Evolutionary conservation across 2,329 filamentous ascomycete genomes (phyloP), one percentile per base, ranked within the genome.

Genomic region (Penicillium freii): DNA sequence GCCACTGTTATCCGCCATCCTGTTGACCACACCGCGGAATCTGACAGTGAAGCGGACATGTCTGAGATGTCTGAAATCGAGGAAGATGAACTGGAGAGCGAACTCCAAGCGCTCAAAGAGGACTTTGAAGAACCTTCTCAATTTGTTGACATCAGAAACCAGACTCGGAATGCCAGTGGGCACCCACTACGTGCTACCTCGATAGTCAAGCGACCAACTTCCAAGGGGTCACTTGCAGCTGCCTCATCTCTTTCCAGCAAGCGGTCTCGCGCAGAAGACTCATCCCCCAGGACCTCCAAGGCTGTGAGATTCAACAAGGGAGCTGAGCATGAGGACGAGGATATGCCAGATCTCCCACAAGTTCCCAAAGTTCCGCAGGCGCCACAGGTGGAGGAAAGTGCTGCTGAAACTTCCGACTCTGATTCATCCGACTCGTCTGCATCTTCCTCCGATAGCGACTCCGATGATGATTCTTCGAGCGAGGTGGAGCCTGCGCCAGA

Each of bases 81-180:
- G 15, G 69, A 66, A 17, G 75, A 74, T 21, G 75, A 79, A 53
- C 59, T 79, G 4, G 68, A 69, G 13, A 73, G 79, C 27, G 80
- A 82, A 54, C 69, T 81, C n/a, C 70, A 77, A 45, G 74, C 75
- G 27, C 64, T 82, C 1, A 71, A 73, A 39, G 71, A 77, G 6
- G 78, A 81, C 40, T 75, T 77, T 56, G 70, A 72, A 44, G 65
- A 61, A 27, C 51, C 62, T 5, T 62, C 64, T 39, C 62, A 65
- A 13, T 60, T 66, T 21, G 49, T 64, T 29, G 60, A 66, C 48
- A 63, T 61, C 38, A 54, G 54, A 7, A 61, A 51, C 34, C 63
- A 66, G 42, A 54, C 23, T 19, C 57, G 53, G 33, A 46, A 36
- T 19, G 17, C 47, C 6, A 36, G 45, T 40, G 60, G 59, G 4